Evolutionary conservation across 2,329 filamentous ascomycete species (phyloP).

Genomic region (Exophiala dermatitidis): DNA sequence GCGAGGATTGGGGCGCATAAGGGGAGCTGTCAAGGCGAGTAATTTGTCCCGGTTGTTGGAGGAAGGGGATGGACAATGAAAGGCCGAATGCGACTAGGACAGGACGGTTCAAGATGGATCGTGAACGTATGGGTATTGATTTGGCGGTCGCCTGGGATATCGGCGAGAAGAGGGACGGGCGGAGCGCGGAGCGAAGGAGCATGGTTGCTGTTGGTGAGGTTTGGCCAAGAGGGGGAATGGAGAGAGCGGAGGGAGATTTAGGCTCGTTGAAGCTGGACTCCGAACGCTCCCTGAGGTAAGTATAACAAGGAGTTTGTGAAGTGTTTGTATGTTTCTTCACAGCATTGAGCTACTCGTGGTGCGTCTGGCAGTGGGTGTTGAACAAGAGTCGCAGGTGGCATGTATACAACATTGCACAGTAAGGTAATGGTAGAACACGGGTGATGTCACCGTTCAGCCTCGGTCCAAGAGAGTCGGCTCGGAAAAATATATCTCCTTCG

Average conservation of each 20-base stretch:
- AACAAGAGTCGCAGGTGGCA: too few species aligned
- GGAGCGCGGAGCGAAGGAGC: conserved; percentile 21
- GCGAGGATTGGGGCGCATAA: conserved; percentile 2
- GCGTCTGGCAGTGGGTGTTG: too few species aligned
- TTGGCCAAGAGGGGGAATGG: background rate
- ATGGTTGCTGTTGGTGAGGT: conserved; percentile 4
- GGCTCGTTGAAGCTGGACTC: too few species aligned
- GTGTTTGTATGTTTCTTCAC: too few species aligned
- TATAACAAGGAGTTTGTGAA: too few species aligned
- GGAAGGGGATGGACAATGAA: conserved; percentile 21
- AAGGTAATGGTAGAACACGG: too few species aligned
- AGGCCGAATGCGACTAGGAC: conserved; percentile 22
- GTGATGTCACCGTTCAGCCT: too few species aligned
- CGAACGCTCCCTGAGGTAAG: too few species aligned
- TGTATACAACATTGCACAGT: too few species aligned
- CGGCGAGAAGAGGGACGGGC: conserved; percentile 11
- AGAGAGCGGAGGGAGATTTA: background rate
- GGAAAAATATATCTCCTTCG: too few species aligned
- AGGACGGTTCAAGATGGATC: conserved; percentile 14
- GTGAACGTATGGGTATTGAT: conserved; percentile 6
- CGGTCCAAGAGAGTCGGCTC: too few species aligned
- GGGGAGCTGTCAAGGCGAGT: conserved; percentile 19
- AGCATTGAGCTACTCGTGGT: too few species aligned
- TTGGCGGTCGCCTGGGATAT: conserved; percentile 2
- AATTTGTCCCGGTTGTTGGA: conserved; percentile 10